Conservation (phyloP, 169 alveolate genomes). For the Pseudocohnilembus persalinus region DNA sequence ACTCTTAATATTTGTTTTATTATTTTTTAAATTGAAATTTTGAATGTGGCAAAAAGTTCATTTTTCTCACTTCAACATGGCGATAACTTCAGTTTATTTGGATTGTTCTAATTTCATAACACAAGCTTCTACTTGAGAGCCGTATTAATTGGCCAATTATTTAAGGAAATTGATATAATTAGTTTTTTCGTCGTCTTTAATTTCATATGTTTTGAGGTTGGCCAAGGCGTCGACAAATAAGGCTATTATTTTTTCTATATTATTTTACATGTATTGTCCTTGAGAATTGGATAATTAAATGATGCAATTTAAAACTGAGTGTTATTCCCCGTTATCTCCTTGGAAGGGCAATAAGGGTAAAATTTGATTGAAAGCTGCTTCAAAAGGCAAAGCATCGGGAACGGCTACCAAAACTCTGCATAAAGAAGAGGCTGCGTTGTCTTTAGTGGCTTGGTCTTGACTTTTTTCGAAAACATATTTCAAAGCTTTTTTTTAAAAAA, state of each 20-base stretch:
- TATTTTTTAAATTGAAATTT: no score
- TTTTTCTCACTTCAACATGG: background rate
- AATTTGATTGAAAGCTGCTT: slow-evolving; percentile 46
- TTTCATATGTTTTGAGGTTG: slow-evolving; percentile 5
- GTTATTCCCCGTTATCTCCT: slow-evolving; percentile 78
- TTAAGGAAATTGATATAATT: background rate
- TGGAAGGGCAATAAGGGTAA: slow-evolving; percentile 64
- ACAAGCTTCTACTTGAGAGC: background rate
- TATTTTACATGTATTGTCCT: slow-evolving; percentile 12
- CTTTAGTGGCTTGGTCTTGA: slow-evolving; percentile 68
- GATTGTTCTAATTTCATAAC: background rate
- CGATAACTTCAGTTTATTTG: background rate
- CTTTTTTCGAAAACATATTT: slow-evolving; percentile 21
- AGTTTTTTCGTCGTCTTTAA: background rate
- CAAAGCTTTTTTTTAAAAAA: slow-evolving; percentile 8
- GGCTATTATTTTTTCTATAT: slow-evolving; percentile 9
- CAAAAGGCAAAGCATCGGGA: slow-evolving; percentile 54
- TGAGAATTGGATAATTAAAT: slow-evolving; percentile 26
- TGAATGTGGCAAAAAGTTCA: no score
- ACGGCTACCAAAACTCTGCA: slow-evolving; percentile 69
- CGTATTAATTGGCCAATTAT: background rate
- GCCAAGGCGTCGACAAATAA: slow-evolving; percentile 20
- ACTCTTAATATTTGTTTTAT: no score
- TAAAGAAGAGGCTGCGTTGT: slow-evolving; percentile 79
- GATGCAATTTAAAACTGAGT: slow-evolving; percentile 44